Evolutionary conservation across 495 filamentous ascomycete genomes (phyloP).

Genomic region (Rhypophila decipiens): DNA sequence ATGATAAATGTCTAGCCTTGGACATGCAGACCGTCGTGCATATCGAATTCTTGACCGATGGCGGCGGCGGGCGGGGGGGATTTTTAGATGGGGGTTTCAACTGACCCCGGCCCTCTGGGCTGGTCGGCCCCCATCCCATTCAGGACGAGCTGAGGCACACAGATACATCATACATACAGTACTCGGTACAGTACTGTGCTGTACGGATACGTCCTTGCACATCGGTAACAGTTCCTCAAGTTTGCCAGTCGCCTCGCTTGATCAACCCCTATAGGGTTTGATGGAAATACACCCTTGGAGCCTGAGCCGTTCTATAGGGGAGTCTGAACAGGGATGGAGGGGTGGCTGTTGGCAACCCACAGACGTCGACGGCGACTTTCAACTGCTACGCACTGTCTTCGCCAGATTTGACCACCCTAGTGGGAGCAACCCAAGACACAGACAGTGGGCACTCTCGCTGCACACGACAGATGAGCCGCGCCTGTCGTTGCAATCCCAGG

Average conservation of each 20-base stretch:
- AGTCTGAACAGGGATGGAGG: neutral
- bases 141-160: no score
- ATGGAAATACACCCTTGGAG: neutral
- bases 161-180: no score
- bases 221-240: no score
- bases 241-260: neutral
- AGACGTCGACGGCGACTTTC: neutral
- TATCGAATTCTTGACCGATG: neutral
- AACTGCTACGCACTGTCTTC: conserved; percentile 2
- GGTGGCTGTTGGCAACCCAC: neutral
- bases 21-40: neutral
- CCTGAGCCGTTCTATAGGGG: neutral
- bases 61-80: neutral
- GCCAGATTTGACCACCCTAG: no score
- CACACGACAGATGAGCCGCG: conserved; percentile 4
- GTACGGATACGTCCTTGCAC: no score
- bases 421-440: no score
- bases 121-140: no score
- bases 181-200: no score
- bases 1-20: neutral
- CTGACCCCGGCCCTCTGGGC: no score
- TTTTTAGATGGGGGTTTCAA: no score
- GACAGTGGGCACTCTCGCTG: no score
- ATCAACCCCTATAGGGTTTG: neutral
- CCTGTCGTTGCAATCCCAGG: conserved; percentile 8